These are phyloP conservation scores for Lipomyces yamanashiensis DNA, from an alignment of 805 yeast species.

Conservation along the genomic window DNA sequence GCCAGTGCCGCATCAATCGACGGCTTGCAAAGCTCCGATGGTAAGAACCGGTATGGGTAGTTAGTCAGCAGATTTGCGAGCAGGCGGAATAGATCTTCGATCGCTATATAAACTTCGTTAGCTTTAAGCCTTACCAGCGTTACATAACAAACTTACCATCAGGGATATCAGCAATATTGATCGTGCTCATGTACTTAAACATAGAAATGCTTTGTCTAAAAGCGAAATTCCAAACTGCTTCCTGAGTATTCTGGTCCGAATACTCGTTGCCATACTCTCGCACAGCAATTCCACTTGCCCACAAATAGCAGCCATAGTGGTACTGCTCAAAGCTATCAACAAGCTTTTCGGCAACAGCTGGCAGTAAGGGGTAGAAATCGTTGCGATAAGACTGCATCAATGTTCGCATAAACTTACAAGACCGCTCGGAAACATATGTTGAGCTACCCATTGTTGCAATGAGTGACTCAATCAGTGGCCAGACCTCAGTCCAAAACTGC, in stretches of 20 bases:
- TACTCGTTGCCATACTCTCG: slow-evolving; percentile 69
- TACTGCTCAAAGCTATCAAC: slow-evolving; percentile 71
- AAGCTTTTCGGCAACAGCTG: slow-evolving; percentile 66
- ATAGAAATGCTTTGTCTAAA: slow-evolving; percentile 66
- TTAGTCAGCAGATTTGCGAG: slow-evolving; percentile 76
- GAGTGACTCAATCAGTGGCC: slow-evolving; percentile 61
- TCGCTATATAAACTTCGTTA: slow-evolving; percentile 42
- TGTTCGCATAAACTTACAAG: slow-evolving; percentile 68
- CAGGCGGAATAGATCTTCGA: slow-evolving; percentile 88
- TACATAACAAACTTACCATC: slow-evolving; percentile 51
- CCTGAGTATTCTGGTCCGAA: slow-evolving; percentile 54
- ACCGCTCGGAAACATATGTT: slow-evolving; percentile 71
- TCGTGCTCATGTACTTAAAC: slow-evolving; percentile 50
- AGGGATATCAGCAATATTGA: slow-evolving; percentile 49
- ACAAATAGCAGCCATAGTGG: slow-evolving; percentile 79
- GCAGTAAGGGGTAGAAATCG: slow-evolving; percentile 62
- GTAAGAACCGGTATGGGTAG: slow-evolving; percentile 61
- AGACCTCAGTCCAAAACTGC: slow-evolving; percentile 57
- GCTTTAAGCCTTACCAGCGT: background rate
- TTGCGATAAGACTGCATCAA: slow-evolving; percentile 66
- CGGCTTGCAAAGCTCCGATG: slow-evolving; percentile 48
- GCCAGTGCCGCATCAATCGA: slow-evolving; percentile 64
- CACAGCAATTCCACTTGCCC: slow-evolving; percentile 81
- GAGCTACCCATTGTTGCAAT: slow-evolving; percentile 62
- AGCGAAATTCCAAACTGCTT: slow-evolving; percentile 75